These are phyloP conservation scores for Penicillium sp. DNA, from an alignment of 2,329 filamentous ascomycete species.

Conservation along the genomic window DNA sequence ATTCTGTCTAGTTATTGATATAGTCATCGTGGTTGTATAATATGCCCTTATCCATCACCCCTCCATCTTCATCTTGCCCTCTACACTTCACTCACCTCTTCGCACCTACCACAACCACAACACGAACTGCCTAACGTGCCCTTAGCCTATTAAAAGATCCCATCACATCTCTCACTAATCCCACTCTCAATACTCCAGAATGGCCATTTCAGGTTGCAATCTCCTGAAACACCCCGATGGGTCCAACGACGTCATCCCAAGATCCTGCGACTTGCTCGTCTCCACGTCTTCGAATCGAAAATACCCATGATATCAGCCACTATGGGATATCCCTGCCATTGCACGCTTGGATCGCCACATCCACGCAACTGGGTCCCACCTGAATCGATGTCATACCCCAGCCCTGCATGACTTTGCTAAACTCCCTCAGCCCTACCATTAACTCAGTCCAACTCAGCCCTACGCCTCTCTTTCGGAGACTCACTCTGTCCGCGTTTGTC, in stretches of 20 bases:
- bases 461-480: conserved; percentile 19
- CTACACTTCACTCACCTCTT: too few relatives aligned
- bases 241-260: conserved; percentile 25
- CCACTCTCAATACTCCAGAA: too few relatives aligned
- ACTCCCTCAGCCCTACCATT: conserved; percentile 22
- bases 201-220: too few relatives aligned
- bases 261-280: conserved; percentile 1
- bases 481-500: not conserved
- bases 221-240: conserved; percentile 7
- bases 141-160: too few relatives aligned
- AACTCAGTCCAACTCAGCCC: conserved; percentile 26
- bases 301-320: conserved; percentile 17
- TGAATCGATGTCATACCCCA: conserved; percentile 16
- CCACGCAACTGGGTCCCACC: not conserved
- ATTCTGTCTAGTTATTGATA: too few relatives aligned
- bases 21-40: too few relatives aligned
- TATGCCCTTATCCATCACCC: too few relatives aligned
- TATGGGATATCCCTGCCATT: conserved; percentile 6
- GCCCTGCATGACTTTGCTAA: not conserved
- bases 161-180: too few relatives aligned
- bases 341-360: not conserved
- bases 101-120: too few relatives aligned
- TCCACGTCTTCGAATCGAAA: conserved; percentile 3
- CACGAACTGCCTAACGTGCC: too few relatives aligned
- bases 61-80: too few relatives aligned